phyloP scores from a whole-genome alignment of 306 rosid genomes.

The Trifolium pratense region DNA sequence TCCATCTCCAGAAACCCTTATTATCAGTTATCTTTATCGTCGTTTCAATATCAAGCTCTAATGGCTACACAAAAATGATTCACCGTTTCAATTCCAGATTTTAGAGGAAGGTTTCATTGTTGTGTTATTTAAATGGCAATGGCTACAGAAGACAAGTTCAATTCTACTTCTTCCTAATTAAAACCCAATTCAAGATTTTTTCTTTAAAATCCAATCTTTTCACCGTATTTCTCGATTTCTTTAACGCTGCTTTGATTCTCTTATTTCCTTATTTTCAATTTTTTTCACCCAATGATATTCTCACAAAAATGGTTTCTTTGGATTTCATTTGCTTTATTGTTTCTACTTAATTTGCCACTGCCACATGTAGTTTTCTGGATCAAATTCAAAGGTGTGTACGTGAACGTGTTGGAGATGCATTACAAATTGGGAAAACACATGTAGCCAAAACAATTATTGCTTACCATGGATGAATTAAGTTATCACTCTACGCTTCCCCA shows the following conservation, averaged over 20 bases:
- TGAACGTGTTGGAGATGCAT: slow-evolving; percentile 16
- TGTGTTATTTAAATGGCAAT: too few relatives aligned
- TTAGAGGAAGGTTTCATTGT: too few relatives aligned
- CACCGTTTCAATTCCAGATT: too few relatives aligned
- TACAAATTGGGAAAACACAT: slow-evolving; percentile 52
- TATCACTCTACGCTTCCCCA: too few relatives aligned
- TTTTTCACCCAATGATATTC: slow-evolving; percentile 29
- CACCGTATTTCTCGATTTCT: background rate
- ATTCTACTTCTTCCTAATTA: slow-evolving; percentile 7
- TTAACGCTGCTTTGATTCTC: background rate
- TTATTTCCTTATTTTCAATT: too few relatives aligned
- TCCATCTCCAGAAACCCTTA: too few relatives aligned
- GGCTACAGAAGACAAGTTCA: too few relatives aligned
- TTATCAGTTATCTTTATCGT: too few relatives aligned
- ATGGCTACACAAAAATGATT: too few relatives aligned
- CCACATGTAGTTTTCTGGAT: background rate
- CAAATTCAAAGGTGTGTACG: slow-evolving; percentile 29
- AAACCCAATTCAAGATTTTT: slow-evolving; percentile 14
- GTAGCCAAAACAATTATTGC: slow-evolving; percentile 43
- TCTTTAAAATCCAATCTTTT: too few relatives aligned
- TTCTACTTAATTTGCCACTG: background rate
- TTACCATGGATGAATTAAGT: background rate
- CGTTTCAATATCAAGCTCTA: too few relatives aligned
- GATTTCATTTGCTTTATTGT: slow-evolving; percentile 16
- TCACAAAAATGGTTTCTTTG: slow-evolving; percentile 41